Base-by-base conservation (phyloP, 2,329 filamentous ascomycete species). In the Ramularia collo-cygni region DNA sequence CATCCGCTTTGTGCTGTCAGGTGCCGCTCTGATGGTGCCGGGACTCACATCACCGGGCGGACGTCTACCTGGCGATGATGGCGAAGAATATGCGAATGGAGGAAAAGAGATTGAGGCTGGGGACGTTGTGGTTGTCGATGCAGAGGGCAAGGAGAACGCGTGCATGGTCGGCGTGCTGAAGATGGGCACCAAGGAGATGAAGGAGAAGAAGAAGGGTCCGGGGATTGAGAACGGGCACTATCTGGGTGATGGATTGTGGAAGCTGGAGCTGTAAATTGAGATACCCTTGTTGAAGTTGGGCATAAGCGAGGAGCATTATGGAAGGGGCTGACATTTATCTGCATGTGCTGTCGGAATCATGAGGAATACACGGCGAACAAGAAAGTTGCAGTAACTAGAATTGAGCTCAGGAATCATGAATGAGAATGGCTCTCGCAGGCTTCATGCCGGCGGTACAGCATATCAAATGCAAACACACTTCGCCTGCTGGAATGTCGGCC, bases 191-290 rank as follows among this genome's bases (percentile, higher is more conserved):
- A 81, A 82, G 64, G 88, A 95, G 65, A 89, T 95, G 62, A 95
- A 92, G 76, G 81, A 79, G 51, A 90, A 90, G 69, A 88, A 87
- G 51, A 96, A 96, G 70, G 92, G 92, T 0, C 85, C 89, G 4
- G 92, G 89, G 12, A 85, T 96, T 52, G 90, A 96, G 69, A 83
- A 88, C 46, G 86, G 86, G 21, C 92, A 98, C 74, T 96, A 83
- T 68, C 63, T 96, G 38, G 92, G 92, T 0, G 92, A 98, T 70
- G 92, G 90, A 13, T 68, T 98, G 54, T 98, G 92, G 92, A 85
- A 74, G 54, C 61, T 94, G 61, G 65, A 67, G 21, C 19, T 40
- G 21, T 24, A 10, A 24, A 10, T 24, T 24, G 10, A 24, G 21
- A 24, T 24, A 24, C 21, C 21, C 21, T 24, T 24, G 21, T 24